phyloP scores from a whole-genome alignment of 345 rosid species.

The Punica granatum region DNA sequence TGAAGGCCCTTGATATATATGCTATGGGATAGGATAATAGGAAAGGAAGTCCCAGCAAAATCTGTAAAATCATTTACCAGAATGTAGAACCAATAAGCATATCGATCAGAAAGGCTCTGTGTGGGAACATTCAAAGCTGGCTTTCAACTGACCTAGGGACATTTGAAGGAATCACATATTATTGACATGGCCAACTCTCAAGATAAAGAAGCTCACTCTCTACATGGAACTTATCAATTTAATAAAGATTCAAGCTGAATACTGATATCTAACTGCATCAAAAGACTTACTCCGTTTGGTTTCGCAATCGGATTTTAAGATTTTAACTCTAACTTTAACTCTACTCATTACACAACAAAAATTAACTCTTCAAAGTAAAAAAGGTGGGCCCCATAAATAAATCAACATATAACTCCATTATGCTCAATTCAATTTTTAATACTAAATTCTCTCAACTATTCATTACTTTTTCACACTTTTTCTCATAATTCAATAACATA shows the following conservation, averaged over 20 bases:
- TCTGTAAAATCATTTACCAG: conserved; percentile 55
- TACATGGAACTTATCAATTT: neutral
- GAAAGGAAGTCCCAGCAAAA: conserved; percentile 83
- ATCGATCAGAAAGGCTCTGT: conserved; percentile 15
- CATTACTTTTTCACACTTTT: too few relatives aligned
- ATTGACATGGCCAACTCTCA: neutral
- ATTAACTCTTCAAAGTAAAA: too few relatives aligned
- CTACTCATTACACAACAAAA: too few relatives aligned
- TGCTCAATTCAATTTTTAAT: too few relatives aligned
- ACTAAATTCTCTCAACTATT: too few relatives aligned
- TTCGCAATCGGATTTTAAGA: too few relatives aligned
- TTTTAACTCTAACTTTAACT: too few relatives aligned
- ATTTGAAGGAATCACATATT: conserved; percentile 3
- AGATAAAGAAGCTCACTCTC: neutral
- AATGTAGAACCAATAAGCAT: conserved; percentile 21
- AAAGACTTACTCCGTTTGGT: too few relatives aligned
- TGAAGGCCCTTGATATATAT: conserved; percentile 79
- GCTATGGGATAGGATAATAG: conserved; percentile 57
- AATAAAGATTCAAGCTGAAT: neutral
- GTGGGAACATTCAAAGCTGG: conserved; percentile 21
- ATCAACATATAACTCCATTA: too few relatives aligned
- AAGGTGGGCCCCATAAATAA: too few relatives aligned
- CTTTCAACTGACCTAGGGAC: conserved; percentile 57
- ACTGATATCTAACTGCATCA: neutral
- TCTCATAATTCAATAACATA: too few relatives aligned